Conservation (phyloP, 345 rosid species). For the Euclidium syriacum region DNA sequence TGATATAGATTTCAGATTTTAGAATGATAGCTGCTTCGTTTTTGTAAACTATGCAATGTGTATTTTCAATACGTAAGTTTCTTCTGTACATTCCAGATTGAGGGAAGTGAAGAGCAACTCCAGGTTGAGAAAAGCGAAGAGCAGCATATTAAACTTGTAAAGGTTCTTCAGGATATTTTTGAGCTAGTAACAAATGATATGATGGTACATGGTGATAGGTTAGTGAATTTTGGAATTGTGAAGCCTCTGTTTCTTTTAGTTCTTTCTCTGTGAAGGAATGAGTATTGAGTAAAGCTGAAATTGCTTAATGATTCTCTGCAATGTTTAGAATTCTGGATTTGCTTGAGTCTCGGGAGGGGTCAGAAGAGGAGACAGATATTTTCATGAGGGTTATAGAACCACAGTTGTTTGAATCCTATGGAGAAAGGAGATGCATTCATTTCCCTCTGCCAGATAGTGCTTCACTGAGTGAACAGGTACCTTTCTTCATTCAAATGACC, state of each 20-base stretch:
- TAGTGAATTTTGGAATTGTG: constrained; percentile 7
- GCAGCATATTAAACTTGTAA: constrained; percentile 53
- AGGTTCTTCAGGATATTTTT: constrained; percentile 87
- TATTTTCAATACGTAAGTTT: constrained; percentile 1
- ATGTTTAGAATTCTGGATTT: constrained; percentile 52
- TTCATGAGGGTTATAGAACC: constrained; percentile 49
- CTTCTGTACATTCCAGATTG: constrained; percentile 23
- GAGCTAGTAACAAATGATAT: constrained; percentile 80
- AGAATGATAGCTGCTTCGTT: not conserved
- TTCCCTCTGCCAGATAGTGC: constrained; percentile 78
- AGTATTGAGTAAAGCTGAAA: not conserved
- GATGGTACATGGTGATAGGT: constrained; percentile 79
- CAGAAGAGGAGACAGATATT: constrained; percentile 34
- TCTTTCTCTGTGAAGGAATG: constrained; percentile 11
- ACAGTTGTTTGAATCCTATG: constrained; percentile 62
- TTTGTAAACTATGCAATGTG: not conserved
- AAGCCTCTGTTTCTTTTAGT: not conserved
- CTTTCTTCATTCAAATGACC: not conserved
- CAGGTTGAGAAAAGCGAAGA: constrained; percentile 62
- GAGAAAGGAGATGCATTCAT: constrained; percentile 45
- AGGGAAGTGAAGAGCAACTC: constrained; percentile 23
- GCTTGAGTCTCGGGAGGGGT: constrained; percentile 32
- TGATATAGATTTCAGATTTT: constrained; percentile 3
- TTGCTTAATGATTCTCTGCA: not conserved
- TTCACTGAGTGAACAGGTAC: constrained; percentile 73